Evolutionary conservation across 805 yeast species (phyloP), one percentile per base, ranked within the genome.

Genomic region (Starmerella tilneyi): DNA sequence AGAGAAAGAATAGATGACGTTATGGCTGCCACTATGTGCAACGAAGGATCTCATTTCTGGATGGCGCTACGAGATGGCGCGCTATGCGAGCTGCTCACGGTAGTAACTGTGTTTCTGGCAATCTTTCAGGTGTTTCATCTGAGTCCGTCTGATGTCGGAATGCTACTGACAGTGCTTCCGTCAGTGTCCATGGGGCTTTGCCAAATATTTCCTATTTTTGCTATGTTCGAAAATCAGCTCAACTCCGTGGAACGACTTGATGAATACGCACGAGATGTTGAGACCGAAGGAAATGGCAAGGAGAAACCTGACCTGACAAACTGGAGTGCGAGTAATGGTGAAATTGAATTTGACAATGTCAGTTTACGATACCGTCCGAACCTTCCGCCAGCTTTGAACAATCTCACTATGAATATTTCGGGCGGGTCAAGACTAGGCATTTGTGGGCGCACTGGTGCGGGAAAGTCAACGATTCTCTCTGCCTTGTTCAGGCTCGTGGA

Each of bases 381-480:
- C 2, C 67, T 81, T 39, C 88, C 89, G 5, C 62, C 71, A 34
- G 89, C 79, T 3, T 65, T 82, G 58, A 74, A 77, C 49, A 64
- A 76, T 48, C 63, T 82, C 44, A 61, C 60, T 29, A 64, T 80
- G 36, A 61, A 61, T 7, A 67, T 81, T 37, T 59, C 66, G 9
- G 71, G 79, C 0, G 65, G 71, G 16, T 82, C 81, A 60, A 81
- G 80, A 57, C 73, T 84, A 54, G 94, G 94, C 40, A 78, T 84
- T 43, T 81, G 89, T 68, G 94, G 94, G 37, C 73, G 94, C 59
- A 84, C 94, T 0, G 94, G 94, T 54, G 92, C 94, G 5, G 94
- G 94, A 41, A 83, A 83, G 60, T 75, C 84, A 13, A 75, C 86
- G 2, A 75, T 82, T 44, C 77, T 80, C 78, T 70, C 75, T 31